Evolutionary conservation across 257 asterid genomes (phyloP), one percentile per base, ranked within the genome.

Genomic region (Sherardia arvensis): DNA sequence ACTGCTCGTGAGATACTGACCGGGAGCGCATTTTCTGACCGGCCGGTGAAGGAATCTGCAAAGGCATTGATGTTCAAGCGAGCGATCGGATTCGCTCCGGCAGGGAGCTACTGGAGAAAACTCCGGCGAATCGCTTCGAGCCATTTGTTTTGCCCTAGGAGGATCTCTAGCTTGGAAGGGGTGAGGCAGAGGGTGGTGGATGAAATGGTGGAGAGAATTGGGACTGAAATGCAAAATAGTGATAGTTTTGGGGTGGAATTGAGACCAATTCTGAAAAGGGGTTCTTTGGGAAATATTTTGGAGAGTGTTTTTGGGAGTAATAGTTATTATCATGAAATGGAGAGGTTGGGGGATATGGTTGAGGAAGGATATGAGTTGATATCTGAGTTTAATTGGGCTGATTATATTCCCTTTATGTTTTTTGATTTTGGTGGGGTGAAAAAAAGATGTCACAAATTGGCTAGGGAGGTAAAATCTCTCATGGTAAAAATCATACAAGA

Each of bases 61-160:
- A 80, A 70, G 18, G 22, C 78, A 5, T 82, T 86, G 48, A 81
- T 86, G 91, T 86, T 86, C 21, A 74, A 76, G 43, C 84, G 91
- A 0, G 91, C 91, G 71, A 84, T 86, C 4, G 95, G 95, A 6
- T 86, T 86, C 32, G 83, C 95, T 3, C 85, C 88, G 3, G 75
- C 78, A 0, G 81, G 83, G 7, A 47, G 56, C 4, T 70, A 84
- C 53, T 86, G 95, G 95, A 75, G 87, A 29, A 72, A 75, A 18
- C 77, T 86, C 4, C 59, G 87, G 1, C 77, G 74, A 63, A 77
- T 84, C 0, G 84, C 89, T 0, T 67, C 87, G 4, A 68, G 22
- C 3, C 85, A 84, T 73, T 75, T 86, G 91, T 86, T 86, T 34
- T 80, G 80, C 7, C 88, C 90, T 21, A 78, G 71, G 78, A 73